A percentile compares a stretch with the other conserved stretches of the same genome.
These are phyloP conservation scores for Naganishia cerealis DNA, from an alignment of 1,284 basidiomycete species.

Conservation along the genomic window DNA sequence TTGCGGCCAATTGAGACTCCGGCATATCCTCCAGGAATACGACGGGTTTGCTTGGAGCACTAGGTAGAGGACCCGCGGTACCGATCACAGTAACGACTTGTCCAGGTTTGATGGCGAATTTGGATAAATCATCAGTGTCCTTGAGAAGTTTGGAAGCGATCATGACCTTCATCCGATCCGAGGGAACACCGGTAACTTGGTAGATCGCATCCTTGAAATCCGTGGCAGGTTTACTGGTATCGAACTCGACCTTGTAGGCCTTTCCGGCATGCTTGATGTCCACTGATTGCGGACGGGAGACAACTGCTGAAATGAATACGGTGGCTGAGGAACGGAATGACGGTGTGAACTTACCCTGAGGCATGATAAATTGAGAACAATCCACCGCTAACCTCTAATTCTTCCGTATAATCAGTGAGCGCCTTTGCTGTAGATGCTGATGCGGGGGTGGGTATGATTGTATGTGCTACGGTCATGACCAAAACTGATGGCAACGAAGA, in stretches of 20 bases:
- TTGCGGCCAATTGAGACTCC: conserved; percentile 75
- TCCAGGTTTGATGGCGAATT: conserved; percentile 76
- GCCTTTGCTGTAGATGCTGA: not conserved
- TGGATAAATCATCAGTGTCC: conserved; percentile 72
- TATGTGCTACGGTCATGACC: not conserved
- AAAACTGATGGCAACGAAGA: not conserved
- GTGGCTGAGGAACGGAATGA: not conserved
- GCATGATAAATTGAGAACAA: not conserved
- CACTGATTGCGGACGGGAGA: conserved; percentile 54
- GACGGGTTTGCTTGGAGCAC: conserved; percentile 73
- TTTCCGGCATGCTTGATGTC: conserved; percentile 91
- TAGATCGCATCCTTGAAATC: conserved; percentile 82
- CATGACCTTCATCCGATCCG: conserved; percentile 95
- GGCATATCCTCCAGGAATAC: conserved; percentile 85
- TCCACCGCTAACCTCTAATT: not conserved
- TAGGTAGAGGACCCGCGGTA: conserved; percentile 84
- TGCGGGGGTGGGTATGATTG: not conserved
- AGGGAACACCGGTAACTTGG: conserved; percentile 77
- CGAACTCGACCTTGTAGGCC: conserved; percentile 56
- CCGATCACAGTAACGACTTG: conserved; percentile 72
- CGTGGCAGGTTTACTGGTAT: conserved; percentile 60
- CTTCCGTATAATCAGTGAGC: not conserved
- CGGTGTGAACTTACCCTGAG: conserved; percentile 8
- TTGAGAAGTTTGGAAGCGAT: conserved; percentile 90
- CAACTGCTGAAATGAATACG: not conserved